These are phyloP conservation scores for Collybiopsis luxurians DNA, from an alignment of 768 basidiomycete genomes.

Conservation along the genomic window DNA sequence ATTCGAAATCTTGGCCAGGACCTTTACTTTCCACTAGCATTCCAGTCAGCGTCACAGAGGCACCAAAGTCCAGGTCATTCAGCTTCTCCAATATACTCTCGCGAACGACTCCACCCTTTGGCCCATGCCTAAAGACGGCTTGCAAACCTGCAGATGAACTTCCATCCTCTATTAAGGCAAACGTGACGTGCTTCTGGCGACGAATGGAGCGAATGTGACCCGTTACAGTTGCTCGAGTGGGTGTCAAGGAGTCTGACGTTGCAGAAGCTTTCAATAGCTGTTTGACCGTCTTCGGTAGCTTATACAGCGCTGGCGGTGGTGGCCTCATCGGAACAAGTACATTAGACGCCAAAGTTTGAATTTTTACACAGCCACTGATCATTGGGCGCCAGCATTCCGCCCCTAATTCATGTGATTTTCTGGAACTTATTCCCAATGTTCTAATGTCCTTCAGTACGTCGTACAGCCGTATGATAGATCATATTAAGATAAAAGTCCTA, in stretches of 20 bases:
- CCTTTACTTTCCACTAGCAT: slow-evolving; percentile 43
- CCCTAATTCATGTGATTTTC: too few species aligned
- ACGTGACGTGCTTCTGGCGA: slow-evolving; percentile 85
- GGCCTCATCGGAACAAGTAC: too few species aligned
- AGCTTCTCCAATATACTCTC: background rate
- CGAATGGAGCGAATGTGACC: slow-evolving; percentile 89
- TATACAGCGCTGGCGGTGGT: too few species aligned
- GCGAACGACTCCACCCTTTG: slow-evolving; percentile 16
- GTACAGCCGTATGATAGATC: too few species aligned
- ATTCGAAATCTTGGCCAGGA: slow-evolving; percentile 45
- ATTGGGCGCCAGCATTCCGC: too few species aligned
- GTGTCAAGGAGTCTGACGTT: background rate
- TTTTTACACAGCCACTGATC: too few species aligned
- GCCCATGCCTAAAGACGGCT: slow-evolving; percentile 54
- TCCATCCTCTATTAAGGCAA: slow-evolving; percentile 81
- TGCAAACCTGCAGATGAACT: slow-evolving; percentile 71
- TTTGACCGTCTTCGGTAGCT: slow-evolving; percentile 19
- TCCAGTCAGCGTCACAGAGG: slow-evolving; percentile 39
- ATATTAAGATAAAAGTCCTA: too few species aligned
- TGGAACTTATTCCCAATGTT: too few species aligned
- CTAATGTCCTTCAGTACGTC: too few species aligned
- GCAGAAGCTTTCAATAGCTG: slow-evolving; percentile 14
- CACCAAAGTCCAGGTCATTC: slow-evolving; percentile 34
- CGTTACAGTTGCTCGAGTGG: slow-evolving; percentile 46
- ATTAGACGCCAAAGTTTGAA: too few species aligned